Conservation (phyloP, 495 filamentous ascomycete species). For the Podospora fimiseda region DNA sequence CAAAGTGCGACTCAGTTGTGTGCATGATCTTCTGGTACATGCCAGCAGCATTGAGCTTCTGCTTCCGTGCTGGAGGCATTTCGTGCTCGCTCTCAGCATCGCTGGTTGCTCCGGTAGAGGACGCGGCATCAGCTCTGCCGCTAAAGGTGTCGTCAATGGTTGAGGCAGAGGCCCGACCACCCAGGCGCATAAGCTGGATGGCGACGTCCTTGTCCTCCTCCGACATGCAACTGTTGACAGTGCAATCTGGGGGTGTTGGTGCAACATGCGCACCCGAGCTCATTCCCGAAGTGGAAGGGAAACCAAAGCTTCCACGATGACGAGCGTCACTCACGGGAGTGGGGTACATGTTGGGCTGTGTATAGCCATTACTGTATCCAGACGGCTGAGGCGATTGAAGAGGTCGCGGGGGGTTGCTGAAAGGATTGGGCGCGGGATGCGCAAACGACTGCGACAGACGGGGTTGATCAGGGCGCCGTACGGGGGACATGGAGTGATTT, state of each 20-base stretch:
- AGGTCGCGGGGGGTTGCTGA: constrained; percentile 61
- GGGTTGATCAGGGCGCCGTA: constrained; percentile 60
- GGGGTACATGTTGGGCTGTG: constrained; percentile 40
- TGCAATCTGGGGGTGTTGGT: constrained; percentile 91
- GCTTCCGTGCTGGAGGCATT: constrained; percentile 53
- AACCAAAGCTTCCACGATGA: constrained; percentile 56
- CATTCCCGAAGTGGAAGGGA: constrained; percentile 33
- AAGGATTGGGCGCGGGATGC: constrained; percentile 64
- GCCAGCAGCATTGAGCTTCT: constrained; percentile 51
- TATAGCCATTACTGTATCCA: constrained; percentile 54
- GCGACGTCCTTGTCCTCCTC: constrained; percentile 99
- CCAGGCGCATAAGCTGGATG: constrained; percentile 88
- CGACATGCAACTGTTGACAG: constrained; percentile 88
- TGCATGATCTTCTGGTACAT: constrained; percentile 44
- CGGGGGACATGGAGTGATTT: constrained; percentile 86
- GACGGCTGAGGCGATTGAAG: constrained; percentile 76
- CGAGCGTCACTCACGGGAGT: constrained; percentile 56
- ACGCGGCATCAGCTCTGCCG: constrained; percentile 76
- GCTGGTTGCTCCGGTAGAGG: constrained; percentile 75
- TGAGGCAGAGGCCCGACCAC: constrained; percentile 89
- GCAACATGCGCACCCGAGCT: constrained; percentile 50
- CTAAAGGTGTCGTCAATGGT: constrained; percentile 89
- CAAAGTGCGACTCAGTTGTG: constrained; percentile 55
- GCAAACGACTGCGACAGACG: constrained; percentile 60
- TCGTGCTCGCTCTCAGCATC: constrained; percentile 71